phyloP scores from a whole-genome alignment of 148 eudicot species.

The Linanthus parryae region DNA sequence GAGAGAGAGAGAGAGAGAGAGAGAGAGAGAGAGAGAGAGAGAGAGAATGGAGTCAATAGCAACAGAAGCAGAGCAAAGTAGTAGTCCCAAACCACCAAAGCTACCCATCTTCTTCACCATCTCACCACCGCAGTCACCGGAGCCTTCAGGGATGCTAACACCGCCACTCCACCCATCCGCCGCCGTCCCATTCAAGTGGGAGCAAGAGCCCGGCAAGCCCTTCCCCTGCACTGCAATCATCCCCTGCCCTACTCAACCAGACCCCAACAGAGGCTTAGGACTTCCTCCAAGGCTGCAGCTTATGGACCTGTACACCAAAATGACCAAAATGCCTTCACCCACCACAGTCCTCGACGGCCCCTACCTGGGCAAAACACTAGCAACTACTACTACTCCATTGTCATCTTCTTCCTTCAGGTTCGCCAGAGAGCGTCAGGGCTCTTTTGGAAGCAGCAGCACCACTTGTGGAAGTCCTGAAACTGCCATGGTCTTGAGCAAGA shows the following conservation, averaged over 20 bases:
- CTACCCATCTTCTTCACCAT: constrained; percentile 22
- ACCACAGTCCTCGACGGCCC: constrained; percentile 56
- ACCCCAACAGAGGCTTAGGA: constrained; percentile 23
- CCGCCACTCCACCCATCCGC: constrained; percentile 63
- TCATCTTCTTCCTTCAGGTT: constrained; percentile 39
- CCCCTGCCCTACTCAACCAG: constrained; percentile 8
- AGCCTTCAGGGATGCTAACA: constrained; percentile 25
- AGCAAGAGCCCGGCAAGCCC: constrained; percentile 80
- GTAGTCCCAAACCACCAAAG: constrained; percentile 23
- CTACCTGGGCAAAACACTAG: no score
- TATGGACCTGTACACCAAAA: constrained; percentile 11
- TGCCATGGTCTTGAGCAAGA: constrained; percentile 12
- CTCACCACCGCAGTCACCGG: constrained; percentile 14
- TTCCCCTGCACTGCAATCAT: constrained; percentile 30
- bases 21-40: constrained; percentile 1
- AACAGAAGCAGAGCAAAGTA: constrained; percentile 6
- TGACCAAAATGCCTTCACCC: constrained; percentile 60
- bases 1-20: neutral
- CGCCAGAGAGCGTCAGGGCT: constrained; percentile 19
- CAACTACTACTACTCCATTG: constrained; percentile 18
- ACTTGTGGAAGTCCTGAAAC: constrained; percentile 41
- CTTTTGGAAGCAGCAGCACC: neutral
- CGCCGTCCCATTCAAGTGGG: constrained; percentile 79
- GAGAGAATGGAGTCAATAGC: constrained; percentile 27
- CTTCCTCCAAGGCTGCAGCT: constrained; percentile 51